Evolutionary conservation across 805 yeast species (phyloP), one percentile per base, ranked within the genome.

Genomic region (Diddensiella santjacobensis): DNA sequence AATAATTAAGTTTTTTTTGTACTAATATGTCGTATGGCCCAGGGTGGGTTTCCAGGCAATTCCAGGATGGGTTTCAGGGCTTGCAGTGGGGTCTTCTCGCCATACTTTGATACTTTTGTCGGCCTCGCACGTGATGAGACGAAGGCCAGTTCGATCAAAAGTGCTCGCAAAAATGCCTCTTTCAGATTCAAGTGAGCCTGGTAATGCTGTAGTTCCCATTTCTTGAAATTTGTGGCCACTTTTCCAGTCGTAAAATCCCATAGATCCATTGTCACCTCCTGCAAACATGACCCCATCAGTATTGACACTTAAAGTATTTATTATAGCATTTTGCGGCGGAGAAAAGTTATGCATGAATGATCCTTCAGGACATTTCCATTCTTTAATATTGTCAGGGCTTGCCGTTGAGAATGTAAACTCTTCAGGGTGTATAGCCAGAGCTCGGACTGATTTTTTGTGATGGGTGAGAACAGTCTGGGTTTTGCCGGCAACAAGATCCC

Each of bases 401-500:
- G 83, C 96, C 1, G 95, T 79, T 2, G 85, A 81, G 70, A 91
- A 75, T 1, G 95, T 82, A 61, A 76, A 72, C 58, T 84, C 93
- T 1, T 69, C 64, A 0, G 90, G 88, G 59, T 84, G 88, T 22
- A 81, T 56, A 0, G 79, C 73, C 57, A 93, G 68, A 49, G 84
- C 82, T 58, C 98, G 75, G 1, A 93, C 84, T 22, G 90, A 75
- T 61, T 87, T 86, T 38, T 82, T 73, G 66, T 91, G 99, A 53
- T 88, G 95, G 0, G 98, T 89, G 23, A 95, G 63, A 0, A 87
- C 80, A 11, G 84, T 71, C 52, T 71, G 72, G 1, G 90, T 76
- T 55, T 79, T 80, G 3, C 91, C 96, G 18, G 89, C 87, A 2
- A 84, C 78, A 23, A 88, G 62, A 65, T 93, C 98, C 96, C 96